A percentile compares a stretch with the other conserved stretches of the same genome.
Evolutionary conservation across 495 filamentous ascomycete genomes (phyloP).

Genomic region (Penicillium soppii): DNA sequence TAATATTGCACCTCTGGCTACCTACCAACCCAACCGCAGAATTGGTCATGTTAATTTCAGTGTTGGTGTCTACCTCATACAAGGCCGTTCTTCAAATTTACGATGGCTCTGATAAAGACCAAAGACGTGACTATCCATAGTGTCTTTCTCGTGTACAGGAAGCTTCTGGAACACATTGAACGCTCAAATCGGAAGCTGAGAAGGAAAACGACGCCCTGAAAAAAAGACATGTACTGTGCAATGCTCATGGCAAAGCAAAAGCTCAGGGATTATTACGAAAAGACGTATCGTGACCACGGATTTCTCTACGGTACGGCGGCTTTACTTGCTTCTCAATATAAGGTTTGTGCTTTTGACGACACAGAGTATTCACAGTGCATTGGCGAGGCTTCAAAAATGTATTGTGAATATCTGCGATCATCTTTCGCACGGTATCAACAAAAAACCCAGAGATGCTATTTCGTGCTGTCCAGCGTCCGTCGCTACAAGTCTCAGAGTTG

Average conservation of each 20-base stretch:
- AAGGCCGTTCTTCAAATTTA: conserved; percentile 1
- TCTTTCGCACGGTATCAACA: conserved; percentile 2
- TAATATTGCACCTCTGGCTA: too few species aligned
- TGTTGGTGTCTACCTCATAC: neutral
- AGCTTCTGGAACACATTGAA: neutral
- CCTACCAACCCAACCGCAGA: too few species aligned
- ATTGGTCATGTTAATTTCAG: too few species aligned
- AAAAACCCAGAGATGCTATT: neutral
- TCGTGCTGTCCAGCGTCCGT: neutral
- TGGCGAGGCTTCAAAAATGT: neutral
- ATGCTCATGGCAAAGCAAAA: conserved; percentile 4
- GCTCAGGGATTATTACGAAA: conserved; percentile 2
- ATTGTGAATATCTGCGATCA: conserved; percentile 2
- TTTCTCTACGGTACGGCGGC: conserved; percentile 2
- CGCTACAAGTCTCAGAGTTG: neutral
- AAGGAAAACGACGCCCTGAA: neutral
- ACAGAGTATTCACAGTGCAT: neutral
- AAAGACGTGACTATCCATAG: neutral
- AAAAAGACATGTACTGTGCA: neutral
- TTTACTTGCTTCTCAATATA: conserved; percentile 4
- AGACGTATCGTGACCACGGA: conserved; percentile 4
- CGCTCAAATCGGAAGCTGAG: neutral
- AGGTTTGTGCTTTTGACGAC: neutral
- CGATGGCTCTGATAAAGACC: conserved; percentile 1
- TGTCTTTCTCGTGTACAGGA: neutral